Base-by-base conservation (phyloP, 164 flowering plant species). In the Macadamia integrifolia region DNA sequence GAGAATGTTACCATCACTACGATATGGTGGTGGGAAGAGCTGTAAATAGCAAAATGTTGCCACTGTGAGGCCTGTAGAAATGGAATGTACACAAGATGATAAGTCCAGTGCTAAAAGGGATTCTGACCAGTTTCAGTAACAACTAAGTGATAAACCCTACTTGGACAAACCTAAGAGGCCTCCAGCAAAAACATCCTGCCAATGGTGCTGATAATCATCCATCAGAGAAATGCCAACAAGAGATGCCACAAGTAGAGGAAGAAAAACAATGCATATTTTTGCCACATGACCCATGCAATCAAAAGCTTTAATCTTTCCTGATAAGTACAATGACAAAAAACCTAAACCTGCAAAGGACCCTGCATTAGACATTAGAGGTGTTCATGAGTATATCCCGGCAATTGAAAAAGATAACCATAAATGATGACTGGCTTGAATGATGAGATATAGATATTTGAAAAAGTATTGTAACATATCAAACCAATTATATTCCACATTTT, bases 321-420 rank as follows among this genome's bases (percentile, higher is more conserved):
- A 76, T 66, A 91, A 73, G 80, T 91, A 93, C 43, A 88, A 57
- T 32, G 98, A 79, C 3, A 93, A 84, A 72, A 89, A 91, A 48
- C 88, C 89, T 61, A 91, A 80, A 67, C 98, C 98, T 15, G 98
- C 91, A 77, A 93, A 91, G 32, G 92, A 84, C 94, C 91, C 97
- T 93, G 81, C 77, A 76, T 6, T 60, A 42, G 7, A 11, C 66
- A 65, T 44, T 44, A 48, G 50, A 70, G 11, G 18, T 62, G 14
- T 9, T 8, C 28, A 44, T 44, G 23, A 53, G 40, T 18, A 23
- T 23, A 17, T 30, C 29, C 31, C n/a, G 1, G 46, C 12, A 1
- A 68, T 28, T 60, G n/a, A 1, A 12, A 56, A 46, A 64, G 18
- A 53, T 11, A 55, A 63, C 23, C 23, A 4, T 12, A 17, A 31